Evolutionary conservation across 352 stramenopile genomes (phyloP).

Genomic region (Phytophthora niederhauseri): DNA sequence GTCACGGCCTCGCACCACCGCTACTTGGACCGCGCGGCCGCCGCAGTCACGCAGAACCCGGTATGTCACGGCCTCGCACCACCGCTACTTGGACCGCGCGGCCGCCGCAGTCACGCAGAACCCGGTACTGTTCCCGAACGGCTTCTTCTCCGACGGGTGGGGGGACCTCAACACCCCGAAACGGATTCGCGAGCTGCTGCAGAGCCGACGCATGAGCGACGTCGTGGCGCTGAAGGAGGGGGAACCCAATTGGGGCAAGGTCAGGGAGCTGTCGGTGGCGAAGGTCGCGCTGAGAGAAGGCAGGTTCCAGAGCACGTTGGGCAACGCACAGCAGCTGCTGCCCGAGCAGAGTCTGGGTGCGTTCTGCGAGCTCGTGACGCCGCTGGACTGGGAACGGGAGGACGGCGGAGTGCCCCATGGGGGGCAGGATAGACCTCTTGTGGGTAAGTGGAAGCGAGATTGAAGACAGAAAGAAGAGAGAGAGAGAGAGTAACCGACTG

Average conservation of each 20-base stretch:
- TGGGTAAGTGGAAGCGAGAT: slow-evolving; percentile 50
- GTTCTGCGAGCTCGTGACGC: slow-evolving; percentile 75
- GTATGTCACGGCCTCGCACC: slow-evolving; percentile 65
- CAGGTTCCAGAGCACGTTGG: slow-evolving; percentile 65
- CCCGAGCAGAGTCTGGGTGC: slow-evolving; percentile 61
- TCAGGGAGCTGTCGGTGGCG: slow-evolving; percentile 31
- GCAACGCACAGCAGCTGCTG: slow-evolving; percentile 59
- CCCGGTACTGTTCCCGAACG: slow-evolving; percentile 72
- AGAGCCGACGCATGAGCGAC: slow-evolving; percentile 71
- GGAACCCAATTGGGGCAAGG: slow-evolving; percentile 43
- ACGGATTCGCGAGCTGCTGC: slow-evolving; percentile 58
- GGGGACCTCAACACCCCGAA: slow-evolving; percentile 69
- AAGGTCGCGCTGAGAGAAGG: slow-evolving; percentile 57
- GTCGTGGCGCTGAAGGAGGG: slow-evolving; percentile 38
- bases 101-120: slow-evolving; percentile 79
- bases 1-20: slow-evolving; percentile 70
- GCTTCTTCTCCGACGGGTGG: slow-evolving; percentile 86
- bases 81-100: slow-evolving; percentile 69
- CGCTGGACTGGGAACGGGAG: slow-evolving; percentile 51
- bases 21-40: slow-evolving; percentile 70
- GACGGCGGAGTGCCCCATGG: slow-evolving; percentile 24
- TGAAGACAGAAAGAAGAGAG: too few species aligned
- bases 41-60: slow-evolving; percentile 73
- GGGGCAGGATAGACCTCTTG: slow-evolving; percentile 37
- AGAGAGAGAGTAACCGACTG: slow-evolving; percentile 7